Evolutionary conservation across 805 yeast species (phyloP).

Genomic region (Hanseniaspora osmophila): DNA sequence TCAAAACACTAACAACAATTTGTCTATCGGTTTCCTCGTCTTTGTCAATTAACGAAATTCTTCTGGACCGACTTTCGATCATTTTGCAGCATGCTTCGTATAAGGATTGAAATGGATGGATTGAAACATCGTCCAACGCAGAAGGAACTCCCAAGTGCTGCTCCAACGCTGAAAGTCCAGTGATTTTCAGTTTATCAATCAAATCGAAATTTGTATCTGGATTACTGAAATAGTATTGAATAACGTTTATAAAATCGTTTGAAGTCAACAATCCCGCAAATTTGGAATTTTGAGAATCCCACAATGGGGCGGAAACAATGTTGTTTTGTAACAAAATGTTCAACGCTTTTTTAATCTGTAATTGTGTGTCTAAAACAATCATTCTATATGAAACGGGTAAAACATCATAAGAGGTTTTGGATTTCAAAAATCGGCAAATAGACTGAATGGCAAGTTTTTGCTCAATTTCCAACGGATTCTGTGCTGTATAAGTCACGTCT

Average conservation of each 20-base stretch:
- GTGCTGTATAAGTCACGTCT: background rate
- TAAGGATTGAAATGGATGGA: conserved; percentile 79
- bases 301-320: conserved; percentile 90
- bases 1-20: conserved; percentile 85
- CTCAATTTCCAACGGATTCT: conserved; percentile 29
- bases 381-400: conserved; percentile 88
- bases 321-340: conserved; percentile 83
- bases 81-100: conserved; percentile 89
- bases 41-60: conserved; percentile 88
- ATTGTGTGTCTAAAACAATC: conserved; percentile 83
- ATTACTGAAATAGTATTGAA: conserved; percentile 80
- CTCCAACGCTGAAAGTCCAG: conserved; percentile 78
- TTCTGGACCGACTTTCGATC: conserved; percentile 76
- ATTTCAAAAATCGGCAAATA: conserved; percentile 68
- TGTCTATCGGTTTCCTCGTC: conserved; percentile 88
- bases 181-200: conserved; percentile 72
- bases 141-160: conserved; percentile 75
- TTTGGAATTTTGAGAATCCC: conserved; percentile 80
- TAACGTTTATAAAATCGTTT: conserved; percentile 85
- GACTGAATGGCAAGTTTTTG: conserved; percentile 69
- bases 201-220: conserved; percentile 71
- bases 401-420: conserved; percentile 92
- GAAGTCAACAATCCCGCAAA: conserved; percentile 92
- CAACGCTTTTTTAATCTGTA: conserved; percentile 78
- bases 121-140: conserved; percentile 61